Evolutionary conservation across 495 filamentous ascomycete species (phyloP), one percentile per base, ranked within the genome.

Genomic region (Achaetomiella virescens): DNA sequence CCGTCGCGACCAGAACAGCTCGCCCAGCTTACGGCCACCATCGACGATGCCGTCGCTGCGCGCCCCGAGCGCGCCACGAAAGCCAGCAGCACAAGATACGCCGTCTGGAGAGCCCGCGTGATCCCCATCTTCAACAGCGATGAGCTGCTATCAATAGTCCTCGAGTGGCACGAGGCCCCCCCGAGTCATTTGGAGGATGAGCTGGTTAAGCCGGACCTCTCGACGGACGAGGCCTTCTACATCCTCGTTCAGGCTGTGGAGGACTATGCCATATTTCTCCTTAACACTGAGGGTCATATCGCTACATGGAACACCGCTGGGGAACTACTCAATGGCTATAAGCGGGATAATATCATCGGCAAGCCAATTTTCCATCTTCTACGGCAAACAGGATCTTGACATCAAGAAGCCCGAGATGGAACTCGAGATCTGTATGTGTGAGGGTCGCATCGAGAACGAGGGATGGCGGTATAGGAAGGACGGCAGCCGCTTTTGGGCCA

Each of bases 251-350:
- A 85, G 54, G 79, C 79, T 0, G 80, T 85, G 52, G 82, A 82
- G 61, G 82, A 85, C 56, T 86, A 85, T 58, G 83, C 82, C 42
- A 86, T 86, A 53, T 86, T 85, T 61, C 81, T 86, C 66, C 71
- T 86, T 33, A 81, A 86, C 52, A 77, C 79, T 0, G 65, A 69
- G 9, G 83, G 83, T 21, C 59, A 76, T 53, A 78, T 86, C 22
- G 74, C 72, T 2, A 85, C 82, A 0, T 86, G 83, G 83, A 86
- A 86, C 46, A 65, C 73, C 0, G 83, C 82, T 1, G 83, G 83
- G 1, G 67, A 78, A 25, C 64, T 81, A 12, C 66, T 84, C 37
- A 86, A 86, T 63, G 81, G 81, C 1, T 86, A 83, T 66, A 73
- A 60, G 0, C 49, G 68, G 10, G 65, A 75, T 0, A 83, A 85